These are phyloP conservation scores for Phragmites australis DNA, from an alignment of 176 grass and related monocot species.

Conservation along the genomic window DNA sequence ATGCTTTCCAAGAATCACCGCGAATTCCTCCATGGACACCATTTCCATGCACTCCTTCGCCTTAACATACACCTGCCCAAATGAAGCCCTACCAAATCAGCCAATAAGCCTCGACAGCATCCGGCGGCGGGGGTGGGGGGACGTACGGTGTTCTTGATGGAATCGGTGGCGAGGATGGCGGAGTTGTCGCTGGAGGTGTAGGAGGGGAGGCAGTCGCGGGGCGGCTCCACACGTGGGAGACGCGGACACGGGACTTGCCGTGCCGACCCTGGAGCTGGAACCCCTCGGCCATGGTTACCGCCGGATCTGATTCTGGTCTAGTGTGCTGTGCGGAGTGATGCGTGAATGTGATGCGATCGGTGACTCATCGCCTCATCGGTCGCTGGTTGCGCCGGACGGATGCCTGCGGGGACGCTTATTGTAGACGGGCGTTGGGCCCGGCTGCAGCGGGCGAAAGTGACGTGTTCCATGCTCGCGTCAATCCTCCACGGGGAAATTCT, in stretches of 20 bases:
- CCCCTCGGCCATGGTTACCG: slow-evolving; percentile 52
- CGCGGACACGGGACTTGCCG: slow-evolving; percentile 86
- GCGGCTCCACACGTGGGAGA: slow-evolving; percentile 72
- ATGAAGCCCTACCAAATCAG: background rate
- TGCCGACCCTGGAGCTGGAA: slow-evolving; percentile 80
- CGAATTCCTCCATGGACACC: slow-evolving; percentile 79
- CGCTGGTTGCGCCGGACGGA: background rate
- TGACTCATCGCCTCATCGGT: no score
- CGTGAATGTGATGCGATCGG: background rate
- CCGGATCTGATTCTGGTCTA: slow-evolving; percentile 5
- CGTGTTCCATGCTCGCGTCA: background rate
- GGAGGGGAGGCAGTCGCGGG: slow-evolving; percentile 72
- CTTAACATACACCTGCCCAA: slow-evolving; percentile 82
- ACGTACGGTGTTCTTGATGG: slow-evolving; percentile 91
- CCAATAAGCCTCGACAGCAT: background rate
- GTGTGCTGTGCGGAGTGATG: background rate
- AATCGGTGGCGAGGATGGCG: slow-evolving; percentile 87
- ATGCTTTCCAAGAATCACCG: slow-evolving; percentile 73
- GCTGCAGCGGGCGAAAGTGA: background rate
- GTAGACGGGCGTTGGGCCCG: background rate
- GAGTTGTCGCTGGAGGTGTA: slow-evolving; percentile 90
- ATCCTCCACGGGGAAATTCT: no score
- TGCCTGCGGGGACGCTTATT: background rate
- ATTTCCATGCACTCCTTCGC: slow-evolving; percentile 83
- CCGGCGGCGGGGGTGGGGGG: background rate